phyloP scores from a whole-genome alignment of 2,329 filamentous ascomycete genomes.

The Trichoderma guizhouense region DNA sequence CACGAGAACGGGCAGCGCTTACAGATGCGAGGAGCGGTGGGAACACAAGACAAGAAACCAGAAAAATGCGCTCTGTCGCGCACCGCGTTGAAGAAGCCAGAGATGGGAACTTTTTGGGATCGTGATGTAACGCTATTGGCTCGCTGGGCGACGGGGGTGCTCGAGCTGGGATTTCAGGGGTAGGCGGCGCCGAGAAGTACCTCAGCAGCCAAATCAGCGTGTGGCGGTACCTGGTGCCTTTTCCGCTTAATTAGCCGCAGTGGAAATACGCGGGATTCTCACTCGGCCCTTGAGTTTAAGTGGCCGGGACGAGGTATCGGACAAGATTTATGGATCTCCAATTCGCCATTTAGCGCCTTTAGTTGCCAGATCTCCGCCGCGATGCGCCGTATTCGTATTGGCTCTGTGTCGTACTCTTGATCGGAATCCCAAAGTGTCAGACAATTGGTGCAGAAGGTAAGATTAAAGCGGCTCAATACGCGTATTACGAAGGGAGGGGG shows the following conservation, averaged over 20 bases:
- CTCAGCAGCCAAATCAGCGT: background rate
- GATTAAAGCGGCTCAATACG: background rate
- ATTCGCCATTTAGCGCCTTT: background rate
- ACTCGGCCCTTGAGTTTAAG: background rate
- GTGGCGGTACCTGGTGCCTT: background rate
- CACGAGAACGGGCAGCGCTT: background rate
- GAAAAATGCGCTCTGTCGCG: slow-evolving; percentile 1
- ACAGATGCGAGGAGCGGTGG: slow-evolving; percentile 4
- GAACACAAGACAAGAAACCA: background rate
- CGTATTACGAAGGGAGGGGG: background rate
- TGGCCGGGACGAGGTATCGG: background rate
- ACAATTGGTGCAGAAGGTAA: background rate
- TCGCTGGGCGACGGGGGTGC: slow-evolving; percentile 1
- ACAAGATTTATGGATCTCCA: background rate
- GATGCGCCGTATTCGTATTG: slow-evolving; percentile 14
- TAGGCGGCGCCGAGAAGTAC: background rate
- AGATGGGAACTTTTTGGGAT: slow-evolving; percentile 15
- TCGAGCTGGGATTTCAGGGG: slow-evolving; percentile 10
- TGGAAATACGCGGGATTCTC: slow-evolving; percentile 5
- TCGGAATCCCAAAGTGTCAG: background rate
- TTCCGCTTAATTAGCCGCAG: background rate
- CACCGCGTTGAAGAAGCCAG: slow-evolving; percentile 15
- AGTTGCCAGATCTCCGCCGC: background rate
- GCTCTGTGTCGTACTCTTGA: slow-evolving; percentile 11
- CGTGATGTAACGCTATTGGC: slow-evolving; percentile 22